Percentiles rank a stretch among this genome's conserved stretches.
Evolutionary conservation across 495 filamentous ascomycete genomes (phyloP).

Genomic region (Hypoxylon lienhwacheense): DNA sequence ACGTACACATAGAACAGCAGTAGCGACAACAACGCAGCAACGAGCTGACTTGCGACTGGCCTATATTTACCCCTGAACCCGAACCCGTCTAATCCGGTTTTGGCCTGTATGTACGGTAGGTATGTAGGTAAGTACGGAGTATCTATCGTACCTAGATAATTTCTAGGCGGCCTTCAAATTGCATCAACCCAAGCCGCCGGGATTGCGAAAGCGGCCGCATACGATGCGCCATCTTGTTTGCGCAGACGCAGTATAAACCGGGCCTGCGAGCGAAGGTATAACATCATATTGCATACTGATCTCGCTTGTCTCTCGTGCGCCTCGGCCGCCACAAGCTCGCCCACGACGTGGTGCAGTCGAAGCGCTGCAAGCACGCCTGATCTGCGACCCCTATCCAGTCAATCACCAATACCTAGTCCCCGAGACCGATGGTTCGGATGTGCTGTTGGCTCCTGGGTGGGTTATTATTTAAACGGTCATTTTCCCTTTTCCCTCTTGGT

Average conservation of each 20-base stretch:
- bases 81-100: neutral
- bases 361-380: conserved; percentile 40
- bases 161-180: conserved; percentile 21
- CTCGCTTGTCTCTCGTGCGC: conserved; percentile 21
- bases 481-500: conserved; percentile 9
- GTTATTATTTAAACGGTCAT: conserved; percentile 9
- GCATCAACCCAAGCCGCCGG: conserved; percentile 20
- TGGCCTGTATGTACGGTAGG: neutral
- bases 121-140: neutral
- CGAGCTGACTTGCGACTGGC: conserved; percentile 17
- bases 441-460: conserved; percentile 33
- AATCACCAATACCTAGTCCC: conserved; percentile 25
- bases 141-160: neutral
- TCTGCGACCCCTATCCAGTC: conserved; percentile 27
- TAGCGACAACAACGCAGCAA: conserved; percentile 11
- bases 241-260: conserved; percentile 19
- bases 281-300: conserved; percentile 36
- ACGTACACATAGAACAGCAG: neutral
- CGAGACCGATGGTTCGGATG: conserved; percentile 27
- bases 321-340: conserved; percentile 21
- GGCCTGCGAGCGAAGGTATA: conserved; percentile 18
- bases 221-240: conserved; percentile 19
- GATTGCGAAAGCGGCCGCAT: conserved; percentile 24
- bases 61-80: conserved; percentile 1
- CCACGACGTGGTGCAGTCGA: conserved; percentile 30